Evolutionary conservation across 179 eudicot species (phyloP), one percentile per base, ranked within the genome.

Genomic region (Silene coronaria): DNA sequence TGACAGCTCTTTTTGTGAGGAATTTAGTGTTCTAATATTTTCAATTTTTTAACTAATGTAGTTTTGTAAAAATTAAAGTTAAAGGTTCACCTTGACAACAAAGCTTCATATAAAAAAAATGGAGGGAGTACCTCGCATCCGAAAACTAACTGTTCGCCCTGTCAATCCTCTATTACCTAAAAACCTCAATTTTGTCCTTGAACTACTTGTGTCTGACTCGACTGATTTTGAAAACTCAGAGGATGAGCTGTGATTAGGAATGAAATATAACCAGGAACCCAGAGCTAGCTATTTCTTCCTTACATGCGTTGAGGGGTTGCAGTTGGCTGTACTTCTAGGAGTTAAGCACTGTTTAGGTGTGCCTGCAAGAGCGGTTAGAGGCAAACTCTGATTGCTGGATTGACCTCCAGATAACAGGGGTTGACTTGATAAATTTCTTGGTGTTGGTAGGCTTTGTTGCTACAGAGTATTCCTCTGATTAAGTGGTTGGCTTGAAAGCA

Each of bases 361-460:
- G 59, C 22, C 59, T 55, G 59, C 59, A 2, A 55, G 22, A 55
- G 59, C 19, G 19, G 3, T 16, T n/a, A 16, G 59, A 55, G 22
- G 59, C 59, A 5, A 11, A 55, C 22, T 17, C 59, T 55, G 19
- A 55, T 5, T 55, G 22, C 59, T 55, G 21, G 59, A 17, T n/a
- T 16, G 19, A n/a, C 19, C 59, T 17, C 59, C 19, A 16, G 59
- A 55, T 12, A 16, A 55, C 9, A 55, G 19, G 59, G 22, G 36
- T 24, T 16, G 61, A 24, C 59, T 46, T 28, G 6, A 42, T 71
- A 26, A 27, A 69, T 13, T 46, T 70, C 34, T 24, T 48, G 59
- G 36, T 14, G 1, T 46, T 70, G 60, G 22, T 70, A 42, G 74
- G 45, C 63, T 71, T 71, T 28, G 62, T 71, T 48, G 26, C 61